Conservation (phyloP, 1,284 basidiomycete genomes). For the Spongispora temasekensis region DNA sequence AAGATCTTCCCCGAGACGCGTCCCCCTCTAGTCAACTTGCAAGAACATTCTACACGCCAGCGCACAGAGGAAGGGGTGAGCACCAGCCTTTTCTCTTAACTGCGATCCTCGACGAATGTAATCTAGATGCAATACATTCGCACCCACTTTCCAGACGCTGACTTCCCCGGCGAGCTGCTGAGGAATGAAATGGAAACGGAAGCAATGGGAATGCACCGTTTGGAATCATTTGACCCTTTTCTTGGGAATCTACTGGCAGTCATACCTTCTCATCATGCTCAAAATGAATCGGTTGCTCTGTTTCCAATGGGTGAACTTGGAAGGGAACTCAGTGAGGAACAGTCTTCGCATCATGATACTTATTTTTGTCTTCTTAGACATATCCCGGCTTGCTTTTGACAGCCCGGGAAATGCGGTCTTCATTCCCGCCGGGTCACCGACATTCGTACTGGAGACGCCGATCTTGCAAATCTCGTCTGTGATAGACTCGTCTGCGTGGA, state of each 20-base stretch:
- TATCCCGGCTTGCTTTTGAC: slow-evolving; percentile 46
- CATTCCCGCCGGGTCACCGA: slow-evolving; percentile 43
- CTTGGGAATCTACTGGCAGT: slow-evolving; percentile 52
- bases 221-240: slow-evolving; percentile 54
- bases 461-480: slow-evolving; percentile 35
- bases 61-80: slow-evolving; percentile 65
- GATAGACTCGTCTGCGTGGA: slow-evolving; percentile 19
- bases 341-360: neutral
- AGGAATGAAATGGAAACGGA: slow-evolving; percentile 53
- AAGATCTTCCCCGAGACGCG: slow-evolving; percentile 61
- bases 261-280: slow-evolving; percentile 34
- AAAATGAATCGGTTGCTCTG: slow-evolving; percentile 40
- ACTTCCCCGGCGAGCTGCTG: slow-evolving; percentile 64
- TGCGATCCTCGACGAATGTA: slow-evolving; percentile 9
- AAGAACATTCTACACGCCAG: slow-evolving; percentile 41
- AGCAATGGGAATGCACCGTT: slow-evolving; percentile 33
- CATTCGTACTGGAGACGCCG: slow-evolving; percentile 33
- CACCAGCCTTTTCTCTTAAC: neutral
- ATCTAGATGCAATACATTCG: slow-evolving; percentile 66
- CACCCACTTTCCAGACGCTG: slow-evolving; percentile 68
- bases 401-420: slow-evolving; percentile 37
- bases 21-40: slow-evolving; percentile 32
- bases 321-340: slow-evolving; percentile 56
- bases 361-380: slow-evolving; percentile 41
- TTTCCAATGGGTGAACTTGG: slow-evolving; percentile 66